Percentiles rank a stretch among this genome's conserved stretches.
Conservation (phyloP, 352 stramenopile genomes). For the Sclerospora graminicola region DNA sequence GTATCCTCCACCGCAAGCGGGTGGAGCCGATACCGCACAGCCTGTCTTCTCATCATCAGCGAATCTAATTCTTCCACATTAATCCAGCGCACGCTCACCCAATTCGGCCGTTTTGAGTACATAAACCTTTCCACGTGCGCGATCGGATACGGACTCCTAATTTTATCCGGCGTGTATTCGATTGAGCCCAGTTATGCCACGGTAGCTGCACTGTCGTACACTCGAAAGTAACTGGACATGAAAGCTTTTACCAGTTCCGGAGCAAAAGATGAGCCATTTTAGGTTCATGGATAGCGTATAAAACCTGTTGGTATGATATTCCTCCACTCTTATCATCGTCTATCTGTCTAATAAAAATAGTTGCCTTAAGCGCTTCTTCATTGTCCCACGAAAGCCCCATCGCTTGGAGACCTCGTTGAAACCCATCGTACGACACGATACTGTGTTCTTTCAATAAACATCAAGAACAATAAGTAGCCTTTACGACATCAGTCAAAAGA, state of each 20-base stretch:
- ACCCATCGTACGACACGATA: constrained; percentile 74
- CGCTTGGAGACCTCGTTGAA: constrained; percentile 52
- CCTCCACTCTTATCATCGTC: too few relatives aligned
- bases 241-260: constrained; percentile 36
- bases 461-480: too few relatives aligned
- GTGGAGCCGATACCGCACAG: constrained; percentile 75
- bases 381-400: too few relatives aligned
- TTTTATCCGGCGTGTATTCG: constrained; percentile 84
- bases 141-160: constrained; percentile 65
- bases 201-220: constrained; percentile 9
- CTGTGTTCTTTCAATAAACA: too few relatives aligned
- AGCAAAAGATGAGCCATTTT: constrained; percentile 78
- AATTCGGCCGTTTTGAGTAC: constrained; percentile 66
- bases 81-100: constrained; percentile 77
- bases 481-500: too few relatives aligned
- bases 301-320: constrained; percentile 78
- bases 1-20: constrained; percentile 84
- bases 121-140: constrained; percentile 69
- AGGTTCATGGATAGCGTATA: constrained; percentile 82
- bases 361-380: constrained; percentile 45
- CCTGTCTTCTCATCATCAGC: constrained; percentile 53
- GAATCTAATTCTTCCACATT: constrained; percentile 56
- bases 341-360: constrained; percentile 83
- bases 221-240: constrained; percentile 10
- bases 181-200: constrained; percentile 41